Evolutionary conservation across 2,329 filamentous ascomycete species (phyloP), one percentile per base, ranked within the genome.

Genomic region (Alternaria ethzedia): DNA sequence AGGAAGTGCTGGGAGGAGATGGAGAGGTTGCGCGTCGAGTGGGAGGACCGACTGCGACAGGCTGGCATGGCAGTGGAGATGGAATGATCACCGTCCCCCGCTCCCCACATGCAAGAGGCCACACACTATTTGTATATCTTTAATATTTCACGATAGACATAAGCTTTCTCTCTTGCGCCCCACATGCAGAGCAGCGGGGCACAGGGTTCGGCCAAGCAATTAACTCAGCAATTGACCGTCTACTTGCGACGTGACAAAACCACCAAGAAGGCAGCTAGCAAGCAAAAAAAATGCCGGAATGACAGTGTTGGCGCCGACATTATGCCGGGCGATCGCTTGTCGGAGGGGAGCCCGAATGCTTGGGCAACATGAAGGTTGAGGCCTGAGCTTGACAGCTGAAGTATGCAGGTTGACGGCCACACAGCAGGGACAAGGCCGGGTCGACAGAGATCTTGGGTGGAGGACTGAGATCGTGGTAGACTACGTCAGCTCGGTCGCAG

Each of bases 11-110:
- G 92, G 92, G 83, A 76, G 64, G 84, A 88, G 79, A 90, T 96
- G 86, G 93, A 96, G 83, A 83, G 82, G 69, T 78, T 96, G 82
- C 85, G 93, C 70, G 77, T 75, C 25, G 83, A 87, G 71, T 94
- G 90, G 93, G 83, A 85, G 68, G 68, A 67, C 45, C 79, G 78
- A 59, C 70, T 84, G 32, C 77, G 77, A 17, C 65, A 63, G 15
- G 76, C 74, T 23, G 74, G 75, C 32, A 81, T 81, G 73, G 83
- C 73, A 75, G 65, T 75, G n/a, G 65, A 71, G 49, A 75, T 78
- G 74, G 71, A 70, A 36, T 60, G 52, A 60, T 23, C n/a, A 32
- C 23, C 28, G 3, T 51, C 32, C n/a, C 21, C 49, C 28, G 49
- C 30, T 36, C 49, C 49, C 28, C 49, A 52, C 49, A 52, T 10